These are phyloP conservation scores for Schizosaccharomyces cryophilus DNA, from an alignment of 805 yeast species.

Conservation along the genomic window DNA sequence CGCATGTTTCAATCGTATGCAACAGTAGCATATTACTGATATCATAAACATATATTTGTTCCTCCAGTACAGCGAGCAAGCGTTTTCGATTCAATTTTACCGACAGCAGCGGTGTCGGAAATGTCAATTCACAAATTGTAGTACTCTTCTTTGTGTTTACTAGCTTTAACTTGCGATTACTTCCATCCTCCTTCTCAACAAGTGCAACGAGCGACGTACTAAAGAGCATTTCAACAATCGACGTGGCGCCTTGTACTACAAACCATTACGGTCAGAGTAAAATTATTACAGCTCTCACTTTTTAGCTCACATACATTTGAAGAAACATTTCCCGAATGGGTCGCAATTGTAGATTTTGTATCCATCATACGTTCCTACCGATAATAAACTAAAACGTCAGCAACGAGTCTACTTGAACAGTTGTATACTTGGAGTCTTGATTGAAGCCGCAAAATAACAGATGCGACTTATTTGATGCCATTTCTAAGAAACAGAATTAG, in stretches of 20 bases:
- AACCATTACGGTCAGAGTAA: neutral
- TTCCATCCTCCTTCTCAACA: slow-evolving; percentile 37
- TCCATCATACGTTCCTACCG: slow-evolving; percentile 41
- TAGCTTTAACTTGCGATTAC: slow-evolving; percentile 61
- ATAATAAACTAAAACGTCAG: slow-evolving; percentile 25
- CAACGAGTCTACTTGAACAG: neutral
- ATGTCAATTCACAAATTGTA: slow-evolving; percentile 66
- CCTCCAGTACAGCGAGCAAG: slow-evolving; percentile 48
- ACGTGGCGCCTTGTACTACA: slow-evolving; percentile 17
- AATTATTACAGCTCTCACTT: neutral
- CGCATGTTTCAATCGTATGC: slow-evolving; percentile 36
- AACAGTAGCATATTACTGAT: slow-evolving; percentile 68
- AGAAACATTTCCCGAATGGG: slow-evolving; percentile 56
- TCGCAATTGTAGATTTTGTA: slow-evolving; percentile 67
- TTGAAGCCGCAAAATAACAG: neutral
- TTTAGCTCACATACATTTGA: slow-evolving; percentile 14
- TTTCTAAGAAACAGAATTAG: neutral
- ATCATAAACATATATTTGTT: slow-evolving; percentile 72
- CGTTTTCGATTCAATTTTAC: slow-evolving; percentile 65
- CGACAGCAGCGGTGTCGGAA: slow-evolving; percentile 48
- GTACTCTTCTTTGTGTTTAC: slow-evolving; percentile 58
- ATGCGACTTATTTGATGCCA: neutral
- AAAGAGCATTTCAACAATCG: slow-evolving; percentile 67
- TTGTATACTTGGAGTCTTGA: neutral
- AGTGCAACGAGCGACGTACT: slow-evolving; percentile 67